A percentile compares a stretch with the other conserved stretches of the same genome.
Conservation (phyloP, 768 basidiomycete species). For the Rhodocollybia butyracea region DNA sequence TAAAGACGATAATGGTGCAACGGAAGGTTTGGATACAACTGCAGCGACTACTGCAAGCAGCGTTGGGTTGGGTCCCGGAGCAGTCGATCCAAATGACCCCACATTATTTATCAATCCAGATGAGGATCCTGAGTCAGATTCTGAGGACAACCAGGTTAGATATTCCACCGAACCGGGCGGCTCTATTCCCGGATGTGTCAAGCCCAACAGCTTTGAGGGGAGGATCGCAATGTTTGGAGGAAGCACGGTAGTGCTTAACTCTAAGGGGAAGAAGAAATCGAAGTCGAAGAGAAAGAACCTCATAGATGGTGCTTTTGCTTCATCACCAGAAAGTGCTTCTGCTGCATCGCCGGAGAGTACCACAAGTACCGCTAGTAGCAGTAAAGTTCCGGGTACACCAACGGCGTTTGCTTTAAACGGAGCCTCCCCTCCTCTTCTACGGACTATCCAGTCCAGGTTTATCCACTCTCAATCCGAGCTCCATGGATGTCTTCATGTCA, state of each 20-base stretch:
- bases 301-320: neutral
- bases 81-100: neutral
- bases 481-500: slow-evolving; percentile 2
- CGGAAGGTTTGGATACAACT: neutral
- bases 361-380: neutral
- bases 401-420: neutral
- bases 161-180: neutral
- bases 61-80: neutral
- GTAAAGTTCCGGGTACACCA: neutral
- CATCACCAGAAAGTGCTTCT: neutral
- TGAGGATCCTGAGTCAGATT: slow-evolving; percentile 2
- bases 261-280: neutral
- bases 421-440: neutral
- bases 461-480: neutral
- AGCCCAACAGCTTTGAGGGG: neutral
- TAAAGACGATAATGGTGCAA: neutral
- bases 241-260: neutral
- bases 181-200: neutral
- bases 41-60: neutral
- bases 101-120: neutral
- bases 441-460: too few species aligned
- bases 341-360: slow-evolving; percentile 1
- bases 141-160: neutral
- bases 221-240: slow-evolving; percentile 6
- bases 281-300: neutral